A percentile compares a stretch with the other conserved stretches of the same genome.
Conservation (phyloP, 2,329 filamentous ascomycete species). For the Colletotrichum australisinense region DNA sequence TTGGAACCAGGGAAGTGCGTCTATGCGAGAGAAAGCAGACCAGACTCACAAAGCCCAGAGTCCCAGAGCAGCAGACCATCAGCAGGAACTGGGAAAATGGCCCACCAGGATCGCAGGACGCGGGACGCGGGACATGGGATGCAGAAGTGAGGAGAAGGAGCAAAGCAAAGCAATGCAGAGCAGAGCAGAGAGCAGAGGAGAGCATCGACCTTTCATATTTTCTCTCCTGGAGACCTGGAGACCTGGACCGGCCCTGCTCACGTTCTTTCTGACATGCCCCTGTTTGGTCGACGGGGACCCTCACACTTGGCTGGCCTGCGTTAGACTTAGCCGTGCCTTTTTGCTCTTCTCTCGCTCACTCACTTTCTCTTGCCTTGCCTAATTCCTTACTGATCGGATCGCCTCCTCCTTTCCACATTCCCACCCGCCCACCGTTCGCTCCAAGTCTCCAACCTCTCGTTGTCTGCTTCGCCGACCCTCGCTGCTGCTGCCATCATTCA, state of each 20-base stretch:
- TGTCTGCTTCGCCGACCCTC: constrained; percentile 32
- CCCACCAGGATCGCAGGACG: neutral
- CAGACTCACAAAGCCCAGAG: neutral
- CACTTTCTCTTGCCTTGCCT: neutral
- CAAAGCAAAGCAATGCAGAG: neutral
- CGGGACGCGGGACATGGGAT: neutral
- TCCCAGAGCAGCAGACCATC: neutral
- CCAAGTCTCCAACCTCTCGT: constrained; percentile 30
- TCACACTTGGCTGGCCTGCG: constrained; percentile 1
- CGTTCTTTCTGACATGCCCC: constrained; percentile 7
- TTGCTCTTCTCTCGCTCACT: neutral
- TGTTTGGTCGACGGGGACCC: neutral
- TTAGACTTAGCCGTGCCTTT: constrained; percentile 15
- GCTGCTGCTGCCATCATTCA: constrained; percentile 33
- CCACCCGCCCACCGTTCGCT: constrained; percentile 22
- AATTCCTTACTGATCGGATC: constrained; percentile 27
- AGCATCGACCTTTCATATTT: constrained; percentile 3
- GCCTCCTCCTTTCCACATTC: constrained; percentile 36
- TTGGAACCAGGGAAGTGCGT: constrained; percentile 15
- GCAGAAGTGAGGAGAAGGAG: neutral
- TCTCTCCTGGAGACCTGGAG: neutral
- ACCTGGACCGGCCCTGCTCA: neutral
- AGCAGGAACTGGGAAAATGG: neutral
- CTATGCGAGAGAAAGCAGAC: constrained; percentile 2
- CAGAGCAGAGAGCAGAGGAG: neutral